Evolutionary conservation across 352 stramenopile genomes (phyloP).

Genomic region (Peronosclerospora sorghi): DNA sequence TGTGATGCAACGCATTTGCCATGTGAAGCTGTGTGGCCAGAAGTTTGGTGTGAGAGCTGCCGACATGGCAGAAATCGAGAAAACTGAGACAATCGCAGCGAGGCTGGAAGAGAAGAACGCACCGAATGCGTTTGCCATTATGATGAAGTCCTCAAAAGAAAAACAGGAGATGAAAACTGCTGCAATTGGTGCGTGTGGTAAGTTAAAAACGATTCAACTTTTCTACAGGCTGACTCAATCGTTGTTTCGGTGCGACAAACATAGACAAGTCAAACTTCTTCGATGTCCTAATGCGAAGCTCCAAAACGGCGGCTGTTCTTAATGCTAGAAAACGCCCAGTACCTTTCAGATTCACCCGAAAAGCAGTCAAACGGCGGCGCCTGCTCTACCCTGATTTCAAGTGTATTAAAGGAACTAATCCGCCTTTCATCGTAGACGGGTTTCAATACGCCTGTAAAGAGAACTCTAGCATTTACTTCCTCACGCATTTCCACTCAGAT

Average conservation of each 20-base stretch:
- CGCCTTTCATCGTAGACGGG: constrained; percentile 81
- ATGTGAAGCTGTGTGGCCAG: constrained; percentile 68
- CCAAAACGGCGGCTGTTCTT: constrained; percentile 43
- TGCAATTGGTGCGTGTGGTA: constrained; percentile 7
- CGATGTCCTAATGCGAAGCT: constrained; percentile 73
- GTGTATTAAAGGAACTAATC: constrained; percentile 59
- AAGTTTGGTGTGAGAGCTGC: constrained; percentile 49
- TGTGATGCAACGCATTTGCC: constrained; percentile 43
- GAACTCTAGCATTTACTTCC: constrained; percentile 87
- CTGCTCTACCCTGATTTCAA: constrained; percentile 67
- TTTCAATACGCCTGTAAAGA: constrained; percentile 72
- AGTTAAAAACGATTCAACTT: neutral
- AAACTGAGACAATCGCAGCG: constrained; percentile 11
- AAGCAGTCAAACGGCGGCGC: constrained; percentile 10
- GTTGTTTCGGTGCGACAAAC: constrained; percentile 1
- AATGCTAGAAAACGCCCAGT: constrained; percentile 20
- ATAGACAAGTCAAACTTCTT: constrained; percentile 53
- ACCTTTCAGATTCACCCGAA: constrained; percentile 21
- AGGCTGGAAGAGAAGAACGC: constrained; percentile 5
- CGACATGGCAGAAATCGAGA: constrained; percentile 29
- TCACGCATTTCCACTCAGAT: constrained; percentile 97
- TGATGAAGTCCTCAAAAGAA: constrained; percentile 37
- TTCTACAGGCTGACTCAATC: neutral
- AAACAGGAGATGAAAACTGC: constrained; percentile 1
- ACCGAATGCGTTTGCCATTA: constrained; percentile 41